Conservation (phyloP, 2,329 filamentous ascomycete species). For the Rhynchosporium graminicola region DNA sequence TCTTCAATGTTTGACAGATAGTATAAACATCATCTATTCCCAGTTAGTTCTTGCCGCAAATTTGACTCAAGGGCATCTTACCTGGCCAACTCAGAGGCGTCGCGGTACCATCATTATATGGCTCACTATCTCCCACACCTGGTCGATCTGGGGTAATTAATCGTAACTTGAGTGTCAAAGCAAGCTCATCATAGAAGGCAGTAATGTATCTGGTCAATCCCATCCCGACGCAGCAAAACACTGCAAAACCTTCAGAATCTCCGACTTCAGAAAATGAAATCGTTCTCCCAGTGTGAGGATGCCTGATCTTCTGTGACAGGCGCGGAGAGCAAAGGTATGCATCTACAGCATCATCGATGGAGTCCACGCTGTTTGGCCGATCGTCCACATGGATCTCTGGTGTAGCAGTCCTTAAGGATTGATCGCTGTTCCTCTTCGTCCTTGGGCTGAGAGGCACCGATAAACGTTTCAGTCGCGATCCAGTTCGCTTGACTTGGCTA, state of each 20-base stretch:
- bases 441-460: slow-evolving; percentile 49
- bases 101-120: slow-evolving; percentile 77
- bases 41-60: slow-evolving; percentile 32
- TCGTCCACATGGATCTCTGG: slow-evolving; percentile 56
- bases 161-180: slow-evolving; percentile 80
- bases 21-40: slow-evolving; percentile 76
- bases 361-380: slow-evolving; percentile 77
- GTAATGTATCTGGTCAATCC: slow-evolving; percentile 93
- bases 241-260: slow-evolving; percentile 84
- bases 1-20: slow-evolving; percentile 88
- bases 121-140: slow-evolving; percentile 88
- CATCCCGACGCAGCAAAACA: slow-evolving; percentile 98
- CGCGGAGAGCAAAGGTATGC: slow-evolving; percentile 81
- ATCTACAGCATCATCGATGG: slow-evolving; percentile 84
- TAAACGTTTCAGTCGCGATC: slow-evolving; percentile 59
- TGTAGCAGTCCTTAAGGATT: slow-evolving; percentile 34
- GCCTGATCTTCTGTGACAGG: slow-evolving; percentile 82
- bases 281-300: slow-evolving; percentile 80
- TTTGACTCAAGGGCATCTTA: slow-evolving; percentile 47
- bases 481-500: slow-evolving; percentile 53
- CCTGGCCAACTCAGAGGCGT: slow-evolving; percentile 93
- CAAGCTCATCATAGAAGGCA: slow-evolving; percentile 95
- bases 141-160: slow-evolving; percentile 93
- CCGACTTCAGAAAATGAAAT: slow-evolving; percentile 98
- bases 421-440: slow-evolving; percentile 41